A percentile compares a stretch with the other conserved stretches of the same genome.
phyloP scores from a whole-genome alignment of 805 yeast species.

The Grigorovia transvaalensis region DNA sequence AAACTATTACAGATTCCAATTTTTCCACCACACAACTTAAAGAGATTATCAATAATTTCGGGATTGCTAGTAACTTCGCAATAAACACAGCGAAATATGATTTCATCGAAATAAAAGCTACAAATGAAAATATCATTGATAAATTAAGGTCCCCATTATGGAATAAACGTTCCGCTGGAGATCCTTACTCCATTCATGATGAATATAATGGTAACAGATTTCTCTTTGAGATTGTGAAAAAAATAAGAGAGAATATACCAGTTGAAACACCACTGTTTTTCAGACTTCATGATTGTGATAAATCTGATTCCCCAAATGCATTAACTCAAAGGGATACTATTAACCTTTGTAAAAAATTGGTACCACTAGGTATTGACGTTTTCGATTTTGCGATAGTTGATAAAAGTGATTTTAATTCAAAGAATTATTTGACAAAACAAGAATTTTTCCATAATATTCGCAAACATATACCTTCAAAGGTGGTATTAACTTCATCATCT shows the following conservation, averaged over 20 bases:
- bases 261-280: conserved; percentile 38
- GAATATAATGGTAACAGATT: conserved; percentile 39
- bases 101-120: conserved; percentile 52
- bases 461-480: background rate
- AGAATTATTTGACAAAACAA: background rate
- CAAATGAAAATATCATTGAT: conserved; percentile 48
- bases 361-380: conserved; percentile 38
- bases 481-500: conserved; percentile 37
- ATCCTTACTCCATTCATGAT: conserved; percentile 49
- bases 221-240: conserved; percentile 38
- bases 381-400: conserved; percentile 44
- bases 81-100: conserved; percentile 43
- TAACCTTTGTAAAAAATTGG: conserved; percentile 31
- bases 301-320: conserved; percentile 26
- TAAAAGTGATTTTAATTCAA: conserved; percentile 14
- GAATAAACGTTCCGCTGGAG: conserved; percentile 49
- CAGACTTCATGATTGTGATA: conserved; percentile 39
- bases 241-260: conserved; percentile 32
- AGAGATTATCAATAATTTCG: conserved; percentile 33
- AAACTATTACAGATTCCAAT: conserved; percentile 30
- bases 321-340: conserved; percentile 40
- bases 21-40: conserved; percentile 27
- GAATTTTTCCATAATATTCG: conserved; percentile 1
- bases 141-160: conserved; percentile 37
- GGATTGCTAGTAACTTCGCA: conserved; percentile 40